Conservation (phyloP, 108 stramenopile species). For the Skeletonema marinoi region DNA sequence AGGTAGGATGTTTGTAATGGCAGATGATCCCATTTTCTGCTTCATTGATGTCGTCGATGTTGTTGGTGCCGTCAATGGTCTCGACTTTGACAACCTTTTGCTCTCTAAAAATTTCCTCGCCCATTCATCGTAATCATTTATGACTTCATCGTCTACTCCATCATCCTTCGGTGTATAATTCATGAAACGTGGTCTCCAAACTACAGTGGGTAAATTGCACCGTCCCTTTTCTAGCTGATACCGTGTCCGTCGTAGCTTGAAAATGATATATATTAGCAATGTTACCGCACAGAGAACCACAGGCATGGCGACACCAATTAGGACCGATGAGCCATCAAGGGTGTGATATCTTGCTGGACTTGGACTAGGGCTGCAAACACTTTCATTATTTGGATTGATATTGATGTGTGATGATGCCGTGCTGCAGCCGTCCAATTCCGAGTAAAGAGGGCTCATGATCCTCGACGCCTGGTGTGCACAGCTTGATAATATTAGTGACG, state of each 20-base stretch:
- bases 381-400: background rate
- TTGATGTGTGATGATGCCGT: background rate
- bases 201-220: slow-evolving; percentile 72
- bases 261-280: background rate
- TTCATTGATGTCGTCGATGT: slow-evolving; percentile 45
- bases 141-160: slow-evolving; percentile 13
- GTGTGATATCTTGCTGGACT: background rate
- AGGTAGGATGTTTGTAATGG: slow-evolving; percentile 84
- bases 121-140: slow-evolving; percentile 25
- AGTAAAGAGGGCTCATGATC: background rate
- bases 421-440: background rate
- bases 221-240: slow-evolving; percentile 32
- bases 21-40: slow-evolving; percentile 69
- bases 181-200: slow-evolving; percentile 76
- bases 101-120: slow-evolving; percentile 17
- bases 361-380: background rate
- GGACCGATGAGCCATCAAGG: background rate
- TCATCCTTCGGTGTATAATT: slow-evolving; percentile 47
- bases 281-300: background rate
- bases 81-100: background rate
- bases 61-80: slow-evolving; percentile 37
- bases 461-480: no score
- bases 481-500: background rate
- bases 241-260: slow-evolving; percentile 23
- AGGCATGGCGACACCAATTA: background rate